phyloP scores from a whole-genome alignment of 225 moss, liverwort and hornwort genomes.

The Sphagnum contortum region DNA sequence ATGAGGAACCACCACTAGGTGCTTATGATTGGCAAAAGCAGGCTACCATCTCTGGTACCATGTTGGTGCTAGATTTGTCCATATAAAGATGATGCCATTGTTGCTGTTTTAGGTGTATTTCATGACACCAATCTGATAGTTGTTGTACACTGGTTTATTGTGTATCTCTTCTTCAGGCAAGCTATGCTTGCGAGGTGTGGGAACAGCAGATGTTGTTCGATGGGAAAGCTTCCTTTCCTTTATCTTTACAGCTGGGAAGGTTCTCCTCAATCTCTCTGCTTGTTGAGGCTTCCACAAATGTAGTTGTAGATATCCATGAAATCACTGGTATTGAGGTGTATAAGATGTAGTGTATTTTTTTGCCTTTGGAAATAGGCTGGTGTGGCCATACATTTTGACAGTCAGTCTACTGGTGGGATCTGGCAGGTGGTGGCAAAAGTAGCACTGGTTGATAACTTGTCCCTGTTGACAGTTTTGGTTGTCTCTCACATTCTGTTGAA shows the following conservation, averaged over 20 bases:
- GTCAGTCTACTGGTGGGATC: slow-evolving; percentile 6
- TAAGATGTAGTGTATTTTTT: background rate
- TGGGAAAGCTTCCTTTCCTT: slow-evolving; percentile 75
- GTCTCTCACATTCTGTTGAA: slow-evolving; percentile 29
- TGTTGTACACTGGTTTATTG: background rate
- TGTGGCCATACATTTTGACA: background rate
- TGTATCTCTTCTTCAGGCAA: slow-evolving; percentile 37
- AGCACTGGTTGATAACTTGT: slow-evolving; percentile 39
- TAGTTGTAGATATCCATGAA: background rate
- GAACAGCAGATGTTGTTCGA: slow-evolving; percentile 44
- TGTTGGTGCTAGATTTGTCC: too few relatives aligned
- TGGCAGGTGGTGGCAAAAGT: slow-evolving; percentile 66
- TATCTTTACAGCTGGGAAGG: slow-evolving; percentile 63
- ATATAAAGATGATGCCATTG: too few relatives aligned
- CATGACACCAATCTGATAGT: too few relatives aligned
- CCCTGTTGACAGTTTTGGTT: slow-evolving; percentile 31
- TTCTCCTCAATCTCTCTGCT: slow-evolving; percentile 9
- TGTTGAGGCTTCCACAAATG: background rate
- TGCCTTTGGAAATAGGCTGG: background rate
- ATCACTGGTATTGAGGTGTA: background rate
- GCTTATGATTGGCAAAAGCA: too few relatives aligned
- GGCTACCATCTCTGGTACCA: too few relatives aligned
- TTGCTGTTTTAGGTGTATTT: too few relatives aligned
- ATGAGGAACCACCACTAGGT: too few relatives aligned
- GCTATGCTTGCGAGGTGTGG: slow-evolving; percentile 53